phyloP scores from a whole-genome alignment of 2,329 filamentous ascomycete genomes.

The Talaromyces islandicus region DNA sequence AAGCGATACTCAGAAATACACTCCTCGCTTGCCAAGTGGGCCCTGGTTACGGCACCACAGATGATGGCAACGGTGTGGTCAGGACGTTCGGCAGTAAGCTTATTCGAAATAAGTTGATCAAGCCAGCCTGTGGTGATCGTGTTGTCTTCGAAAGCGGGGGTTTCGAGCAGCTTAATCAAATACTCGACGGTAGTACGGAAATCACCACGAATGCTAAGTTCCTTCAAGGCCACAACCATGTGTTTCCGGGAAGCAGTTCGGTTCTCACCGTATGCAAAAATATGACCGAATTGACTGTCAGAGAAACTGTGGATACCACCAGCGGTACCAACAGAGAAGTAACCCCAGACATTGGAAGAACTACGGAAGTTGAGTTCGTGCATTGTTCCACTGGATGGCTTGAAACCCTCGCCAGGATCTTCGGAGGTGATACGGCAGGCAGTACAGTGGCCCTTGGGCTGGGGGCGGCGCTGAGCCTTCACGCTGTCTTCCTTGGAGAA shows the following conservation, averaged over 20 bases:
- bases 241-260: conserved; percentile 93
- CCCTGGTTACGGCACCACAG: conserved; percentile 90
- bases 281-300: conserved; percentile 97
- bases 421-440: conserved; percentile 99
- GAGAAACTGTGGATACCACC: conserved; percentile 99
- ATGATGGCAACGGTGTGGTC: conserved; percentile 92
- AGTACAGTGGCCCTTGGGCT: conserved; percentile 93
- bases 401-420: conserved; percentile 98
- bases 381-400: conserved; percentile 97
- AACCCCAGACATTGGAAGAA: conserved; percentile 99
- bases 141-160: conserved; percentile 96
- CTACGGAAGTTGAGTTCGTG: conserved; percentile 98
- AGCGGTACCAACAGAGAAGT: conserved; percentile 95
- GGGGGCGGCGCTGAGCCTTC: conserved; percentile 79
- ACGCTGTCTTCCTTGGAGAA: conserved; percentile 82
- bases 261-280: conserved; percentile 98
- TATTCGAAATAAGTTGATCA: conserved; percentile 97
- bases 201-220: conserved; percentile 98
- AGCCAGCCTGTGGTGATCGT: conserved; percentile 99
- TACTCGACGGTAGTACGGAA: conserved; percentile 99
- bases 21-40: conserved; percentile 85
- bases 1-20: conserved; percentile 82
- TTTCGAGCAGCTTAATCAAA: conserved; percentile 96
- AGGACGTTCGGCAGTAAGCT: conserved; percentile 90
- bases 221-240: conserved; percentile 98